A percentile compares a stretch with the other conserved stretches of the same genome.
These are phyloP conservation scores for Candida caryicola DNA, from an alignment of 805 yeast genomes.

Conservation along the genomic window DNA sequence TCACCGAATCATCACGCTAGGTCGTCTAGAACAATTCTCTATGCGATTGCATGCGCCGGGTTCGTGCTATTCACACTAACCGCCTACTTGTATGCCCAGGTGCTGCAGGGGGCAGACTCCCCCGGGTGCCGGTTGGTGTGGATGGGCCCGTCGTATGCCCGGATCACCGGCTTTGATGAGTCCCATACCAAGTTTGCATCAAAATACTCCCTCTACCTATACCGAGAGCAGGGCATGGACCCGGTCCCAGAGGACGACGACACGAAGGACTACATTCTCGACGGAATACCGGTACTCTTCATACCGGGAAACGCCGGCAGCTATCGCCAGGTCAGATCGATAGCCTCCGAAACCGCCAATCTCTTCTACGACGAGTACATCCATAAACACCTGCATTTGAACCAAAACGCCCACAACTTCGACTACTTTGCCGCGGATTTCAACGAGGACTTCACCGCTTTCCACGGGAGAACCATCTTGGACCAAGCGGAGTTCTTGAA, in stretches of 20 bases:
- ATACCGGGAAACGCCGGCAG: slow-evolving; percentile 99
- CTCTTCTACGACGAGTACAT: slow-evolving; percentile 40
- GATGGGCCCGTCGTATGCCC: slow-evolving; percentile 84
- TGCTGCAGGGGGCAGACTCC: slow-evolving; percentile 29
- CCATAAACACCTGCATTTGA: slow-evolving; percentile 3
- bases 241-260: slow-evolving; percentile 43
- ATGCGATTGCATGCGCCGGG: slow-evolving; percentile 16
- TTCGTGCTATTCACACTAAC: slow-evolving; percentile 13
- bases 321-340: slow-evolving; percentile 81
- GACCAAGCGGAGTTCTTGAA: slow-evolving; percentile 93
- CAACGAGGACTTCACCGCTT: slow-evolving; percentile 93
- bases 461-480: slow-evolving; percentile 88
- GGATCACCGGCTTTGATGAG: slow-evolving; percentile 69
- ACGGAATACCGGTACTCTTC: slow-evolving; percentile 86
- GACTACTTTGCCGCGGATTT: slow-evolving; percentile 93
- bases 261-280: slow-evolving; percentile 30
- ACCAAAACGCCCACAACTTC: slow-evolving; percentile 41
- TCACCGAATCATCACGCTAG: neutral
- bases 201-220: slow-evolving; percentile 80
- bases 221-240: slow-evolving; percentile 79
- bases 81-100: slow-evolving; percentile 14
- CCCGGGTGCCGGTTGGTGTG: slow-evolving; percentile 61
- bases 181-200: slow-evolving; percentile 66
- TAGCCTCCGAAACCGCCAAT: slow-evolving; percentile 79
- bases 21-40: slow-evolving; percentile 8